A percentile compares a stretch with the other conserved stretches of the same genome.
Evolutionary conservation across 768 basidiomycete species (phyloP).

Genomic region (Boletus tylopilopsis): DNA sequence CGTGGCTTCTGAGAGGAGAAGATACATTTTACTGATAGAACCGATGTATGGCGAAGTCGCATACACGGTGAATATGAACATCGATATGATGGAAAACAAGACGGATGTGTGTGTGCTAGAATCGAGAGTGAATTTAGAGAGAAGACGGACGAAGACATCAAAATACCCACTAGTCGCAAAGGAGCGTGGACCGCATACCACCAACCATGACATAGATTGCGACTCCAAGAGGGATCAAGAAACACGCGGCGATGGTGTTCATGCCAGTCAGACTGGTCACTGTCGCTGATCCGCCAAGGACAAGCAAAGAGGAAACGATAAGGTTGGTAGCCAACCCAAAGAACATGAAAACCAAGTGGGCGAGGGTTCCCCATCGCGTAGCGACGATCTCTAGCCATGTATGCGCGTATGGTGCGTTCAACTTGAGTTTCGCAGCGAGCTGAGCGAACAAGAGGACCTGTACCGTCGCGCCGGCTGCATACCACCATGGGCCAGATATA

Average conservation of each 20-base stretch:
- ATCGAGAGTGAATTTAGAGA: background rate
- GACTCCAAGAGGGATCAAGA: slow-evolving; percentile 85
- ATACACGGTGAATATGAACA: slow-evolving; percentile 77
- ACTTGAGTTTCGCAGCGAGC: slow-evolving; percentile 42
- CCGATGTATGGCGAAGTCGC: slow-evolving; percentile 79
- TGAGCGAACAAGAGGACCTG: slow-evolving; percentile 20
- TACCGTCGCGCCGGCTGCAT: slow-evolving; percentile 43
- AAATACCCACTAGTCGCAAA: slow-evolving; percentile 77
- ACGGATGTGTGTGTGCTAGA: slow-evolving; percentile 84
- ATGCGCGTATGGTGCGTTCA: slow-evolving; percentile 55
- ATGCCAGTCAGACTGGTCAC: slow-evolving; percentile 88
- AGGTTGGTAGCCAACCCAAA: slow-evolving; percentile 88
- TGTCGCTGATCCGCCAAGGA: slow-evolving; percentile 81
- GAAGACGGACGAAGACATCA: background rate
- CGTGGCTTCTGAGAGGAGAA: slow-evolving; percentile 63
- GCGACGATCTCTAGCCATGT: slow-evolving; percentile 58
- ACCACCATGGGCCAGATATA: slow-evolving; percentile 64
- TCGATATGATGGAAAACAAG: slow-evolving; percentile 83
- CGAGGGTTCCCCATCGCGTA: slow-evolving; percentile 42
- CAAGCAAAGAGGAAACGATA: slow-evolving; percentile 85
- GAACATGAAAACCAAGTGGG: slow-evolving; percentile 49
- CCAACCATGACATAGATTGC: slow-evolving; percentile 86
- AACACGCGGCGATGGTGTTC: slow-evolving; percentile 86
- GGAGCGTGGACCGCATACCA: slow-evolving; percentile 80
- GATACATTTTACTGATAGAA: slow-evolving; percentile 72